These are phyloP conservation scores for Aureobasidium mangrovei DNA, from an alignment of 2,329 filamentous ascomycete genomes.

Conservation along the genomic window DNA sequence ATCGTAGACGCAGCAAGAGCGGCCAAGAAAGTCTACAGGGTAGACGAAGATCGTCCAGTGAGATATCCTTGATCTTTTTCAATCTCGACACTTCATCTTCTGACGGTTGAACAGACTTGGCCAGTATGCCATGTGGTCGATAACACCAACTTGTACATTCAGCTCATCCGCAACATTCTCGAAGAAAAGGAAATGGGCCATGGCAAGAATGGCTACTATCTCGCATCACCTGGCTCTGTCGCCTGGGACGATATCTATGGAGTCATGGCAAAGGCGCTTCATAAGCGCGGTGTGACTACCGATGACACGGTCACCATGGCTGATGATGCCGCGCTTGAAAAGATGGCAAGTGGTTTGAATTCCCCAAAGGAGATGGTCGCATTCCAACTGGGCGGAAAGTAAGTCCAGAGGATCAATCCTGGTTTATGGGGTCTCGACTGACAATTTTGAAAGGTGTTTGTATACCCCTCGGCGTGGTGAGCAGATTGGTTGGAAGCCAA, in stretches of 20 bases:
- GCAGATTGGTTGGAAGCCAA: slow-evolving; percentile 40
- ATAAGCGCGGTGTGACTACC: slow-evolving; percentile 32
- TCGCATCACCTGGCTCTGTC: slow-evolving; percentile 42
- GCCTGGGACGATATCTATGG: slow-evolving; percentile 45
- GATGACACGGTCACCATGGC: slow-evolving; percentile 31
- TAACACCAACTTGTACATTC: slow-evolving; percentile 39
- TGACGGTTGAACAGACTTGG: slow-evolving; percentile 33
- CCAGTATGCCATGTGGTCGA: slow-evolving; percentile 46
- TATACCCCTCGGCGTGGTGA: slow-evolving; percentile 35
- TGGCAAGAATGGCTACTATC: slow-evolving; percentile 42
- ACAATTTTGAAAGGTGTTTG: slow-evolving; percentile 24
- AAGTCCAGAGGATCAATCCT: slow-evolving; percentile 4
- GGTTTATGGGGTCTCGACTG: slow-evolving; percentile 21
- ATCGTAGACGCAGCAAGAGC: slow-evolving; percentile 40
- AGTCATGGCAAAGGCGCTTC: slow-evolving; percentile 36
- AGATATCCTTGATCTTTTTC: slow-evolving; percentile 10
- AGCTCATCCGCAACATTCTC: slow-evolving; percentile 39
- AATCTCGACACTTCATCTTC: too few species aligned
- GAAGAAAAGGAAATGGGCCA: slow-evolving; percentile 28
- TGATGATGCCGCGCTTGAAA: slow-evolving; percentile 28
- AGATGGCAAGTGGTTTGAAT: slow-evolving; percentile 36
- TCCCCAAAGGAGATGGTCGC: slow-evolving; percentile 30
- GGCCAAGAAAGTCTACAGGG: slow-evolving; percentile 33
- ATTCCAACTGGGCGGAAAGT: slow-evolving; percentile 36
- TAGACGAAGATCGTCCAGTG: slow-evolving; percentile 33